phyloP scores from a whole-genome alignment of 805 yeast species.

The Candida glaebosa region DNA sequence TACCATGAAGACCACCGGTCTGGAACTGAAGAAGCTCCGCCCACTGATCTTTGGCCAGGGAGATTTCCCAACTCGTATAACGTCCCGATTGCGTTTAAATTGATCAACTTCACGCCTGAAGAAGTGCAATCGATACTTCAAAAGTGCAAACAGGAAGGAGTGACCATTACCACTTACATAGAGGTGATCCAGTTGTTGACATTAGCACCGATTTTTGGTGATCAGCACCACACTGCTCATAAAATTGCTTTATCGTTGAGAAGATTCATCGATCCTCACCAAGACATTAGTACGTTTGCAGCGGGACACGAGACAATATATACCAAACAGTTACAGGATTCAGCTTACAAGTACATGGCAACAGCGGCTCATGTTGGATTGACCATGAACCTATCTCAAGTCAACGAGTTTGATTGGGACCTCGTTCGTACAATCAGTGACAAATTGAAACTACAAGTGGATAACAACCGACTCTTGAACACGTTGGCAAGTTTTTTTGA shows the following conservation, averaged over 20 bases:
- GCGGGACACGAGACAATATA: too few species aligned
- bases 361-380: slow-evolving; percentile 32
- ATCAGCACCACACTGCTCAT: slow-evolving; percentile 19
- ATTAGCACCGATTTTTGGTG: slow-evolving; percentile 26
- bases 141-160: slow-evolving; percentile 25
- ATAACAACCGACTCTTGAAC: slow-evolving; percentile 23
- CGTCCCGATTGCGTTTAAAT: slow-evolving; percentile 21
- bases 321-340: slow-evolving; percentile 13
- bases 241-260: slow-evolving; percentile 34
- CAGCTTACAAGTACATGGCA: slow-evolving; percentile 27
- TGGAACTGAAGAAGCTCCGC: neutral
- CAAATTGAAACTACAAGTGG: slow-evolving; percentile 15
- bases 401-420: slow-evolving; percentile 31
- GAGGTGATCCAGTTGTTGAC: slow-evolving; percentile 22
- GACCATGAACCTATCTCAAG: slow-evolving; percentile 27
- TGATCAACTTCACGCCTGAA: slow-evolving; percentile 22
- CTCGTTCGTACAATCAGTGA: slow-evolving; percentile 18
- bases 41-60: slow-evolving; percentile 25
- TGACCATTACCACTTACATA: slow-evolving; percentile 32
- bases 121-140: slow-evolving; percentile 20
- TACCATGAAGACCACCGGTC: slow-evolving; percentile 17
- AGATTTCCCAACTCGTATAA: slow-evolving; percentile 14
- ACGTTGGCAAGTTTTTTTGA: slow-evolving; percentile 17
- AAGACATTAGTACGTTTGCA: neutral
- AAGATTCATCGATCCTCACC: slow-evolving; percentile 15